Percentiles rank a stretch among this genome's conserved stretches.
Conservation (phyloP, 129 eudicot genomes). For the Glebionis coronaria region DNA sequence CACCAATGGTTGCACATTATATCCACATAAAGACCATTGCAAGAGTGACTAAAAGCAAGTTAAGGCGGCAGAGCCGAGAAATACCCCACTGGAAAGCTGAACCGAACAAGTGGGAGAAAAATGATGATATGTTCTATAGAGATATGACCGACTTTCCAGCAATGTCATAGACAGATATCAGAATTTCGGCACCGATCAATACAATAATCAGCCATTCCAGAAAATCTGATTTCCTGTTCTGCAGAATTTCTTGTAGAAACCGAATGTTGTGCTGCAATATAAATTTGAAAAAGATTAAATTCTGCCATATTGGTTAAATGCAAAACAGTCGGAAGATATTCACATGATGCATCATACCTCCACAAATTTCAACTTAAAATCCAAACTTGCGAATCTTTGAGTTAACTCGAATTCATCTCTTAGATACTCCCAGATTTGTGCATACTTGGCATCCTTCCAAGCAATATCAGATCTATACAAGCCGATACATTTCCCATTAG, state of each 20-base stretch:
- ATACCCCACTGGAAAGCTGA: background rate
- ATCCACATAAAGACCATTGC: background rate
- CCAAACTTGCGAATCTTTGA: conserved; percentile 96
- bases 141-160: conserved; percentile 60
- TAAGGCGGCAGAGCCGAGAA: background rate
- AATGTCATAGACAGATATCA: conserved; percentile 85
- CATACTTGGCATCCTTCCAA: conserved; percentile 96
- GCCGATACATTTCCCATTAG: conserved; percentile 27
- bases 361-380: conserved; percentile 88
- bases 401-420: conserved; percentile 95
- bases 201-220: conserved; percentile 92
- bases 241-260: conserved; percentile 87
- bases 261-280: conserved; percentile 89
- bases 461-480: conserved; percentile 80
- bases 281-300: background rate
- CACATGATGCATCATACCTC: conserved; percentile 48
- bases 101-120: background rate
- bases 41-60: background rate
- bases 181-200: conserved; percentile 79
- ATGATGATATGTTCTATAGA: conserved; percentile 27
- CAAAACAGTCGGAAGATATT: conserved; percentile 2
- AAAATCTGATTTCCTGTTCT: conserved; percentile 94
- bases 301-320: background rate
- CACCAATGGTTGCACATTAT: background rate
- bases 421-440: conserved; percentile 95